Conservation (phyloP, 108 stramenopile species). For the Fragilariopsis cylindrus region DNA sequence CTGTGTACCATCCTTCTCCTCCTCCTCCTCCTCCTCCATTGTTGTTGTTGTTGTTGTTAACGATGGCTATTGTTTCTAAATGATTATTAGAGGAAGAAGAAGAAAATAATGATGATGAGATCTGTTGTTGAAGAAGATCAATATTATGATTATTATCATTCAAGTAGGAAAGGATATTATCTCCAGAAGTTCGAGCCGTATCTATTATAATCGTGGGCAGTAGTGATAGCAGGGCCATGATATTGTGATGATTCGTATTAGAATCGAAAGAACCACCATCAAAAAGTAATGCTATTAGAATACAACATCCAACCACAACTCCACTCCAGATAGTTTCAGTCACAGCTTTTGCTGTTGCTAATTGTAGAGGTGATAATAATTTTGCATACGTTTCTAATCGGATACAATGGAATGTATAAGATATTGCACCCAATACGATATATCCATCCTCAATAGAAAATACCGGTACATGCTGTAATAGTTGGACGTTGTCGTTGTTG, state of each 20-base stretch:
- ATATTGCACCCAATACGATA: conserved; percentile 61
- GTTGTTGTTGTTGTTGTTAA: conserved; percentile 36
- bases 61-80: conserved; percentile 1
- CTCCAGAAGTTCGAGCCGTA: background rate
- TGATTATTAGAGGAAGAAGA: background rate
- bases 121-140: background rate
- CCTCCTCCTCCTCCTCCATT: background rate
- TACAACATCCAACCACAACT: conserved; percentile 11
- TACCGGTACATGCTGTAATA: background rate
- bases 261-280: background rate
- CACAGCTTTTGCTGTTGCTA: conserved; percentile 71
- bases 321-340: conserved; percentile 58
- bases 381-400: conserved; percentile 68
- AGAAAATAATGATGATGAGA: background rate
- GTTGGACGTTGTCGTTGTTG: background rate
- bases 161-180: background rate
- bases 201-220: background rate
- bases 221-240: background rate
- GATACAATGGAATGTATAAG: conserved; percentile 77
- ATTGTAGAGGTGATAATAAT: conserved; percentile 39
- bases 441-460: conserved; percentile 52
- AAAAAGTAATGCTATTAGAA: conserved; percentile 5
- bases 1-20: background rate
- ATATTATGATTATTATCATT: background rate
- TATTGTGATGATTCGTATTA: too few species aligned